A percentile compares a stretch with the other conserved stretches of the same genome.
Evolutionary conservation across 2,329 filamentous ascomycete genomes (phyloP).

Genomic region (Claviceps humidiphila): DNA sequence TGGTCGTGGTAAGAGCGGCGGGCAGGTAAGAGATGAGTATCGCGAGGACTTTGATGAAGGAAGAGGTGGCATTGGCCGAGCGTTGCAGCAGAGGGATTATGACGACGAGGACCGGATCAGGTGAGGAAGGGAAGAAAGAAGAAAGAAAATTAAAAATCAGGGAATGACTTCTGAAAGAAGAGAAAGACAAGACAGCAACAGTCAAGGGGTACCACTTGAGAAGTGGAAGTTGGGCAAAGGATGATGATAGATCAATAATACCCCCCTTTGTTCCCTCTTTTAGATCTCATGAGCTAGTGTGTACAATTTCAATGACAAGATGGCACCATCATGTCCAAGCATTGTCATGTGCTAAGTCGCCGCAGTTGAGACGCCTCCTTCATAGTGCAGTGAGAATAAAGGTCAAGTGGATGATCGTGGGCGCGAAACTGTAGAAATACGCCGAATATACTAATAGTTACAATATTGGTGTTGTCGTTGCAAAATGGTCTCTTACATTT

Average conservation of each 20-base stretch:
- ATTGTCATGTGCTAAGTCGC: neutral
- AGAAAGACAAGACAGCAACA: neutral
- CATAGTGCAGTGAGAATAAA: neutral
- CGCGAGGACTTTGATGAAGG: conserved; percentile 94
- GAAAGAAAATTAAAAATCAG: neutral
- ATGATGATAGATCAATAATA: neutral
- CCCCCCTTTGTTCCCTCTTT: neutral
- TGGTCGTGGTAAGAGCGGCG: conserved; percentile 86
- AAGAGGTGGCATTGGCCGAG: conserved; percentile 75
- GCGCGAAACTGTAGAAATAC: neutral
- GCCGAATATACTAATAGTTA: neutral
- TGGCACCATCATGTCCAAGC: neutral
- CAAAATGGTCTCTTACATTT: no score
- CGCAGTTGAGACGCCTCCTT: neutral
- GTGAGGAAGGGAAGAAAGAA: neutral
- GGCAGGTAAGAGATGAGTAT: conserved; percentile 96
- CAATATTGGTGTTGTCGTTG: neutral
- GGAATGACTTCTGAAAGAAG: neutral
- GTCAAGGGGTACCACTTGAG: neutral
- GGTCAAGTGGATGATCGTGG: neutral
- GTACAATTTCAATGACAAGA: neutral
- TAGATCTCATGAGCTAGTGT: neutral
- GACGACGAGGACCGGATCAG: conserved; percentile 22
- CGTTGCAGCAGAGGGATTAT: conserved; percentile 35
- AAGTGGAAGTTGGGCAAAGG: neutral